These are phyloP conservation scores for Rehmannia glutinosa DNA, from an alignment of 257 asterid species.

Conservation along the genomic window DNA sequence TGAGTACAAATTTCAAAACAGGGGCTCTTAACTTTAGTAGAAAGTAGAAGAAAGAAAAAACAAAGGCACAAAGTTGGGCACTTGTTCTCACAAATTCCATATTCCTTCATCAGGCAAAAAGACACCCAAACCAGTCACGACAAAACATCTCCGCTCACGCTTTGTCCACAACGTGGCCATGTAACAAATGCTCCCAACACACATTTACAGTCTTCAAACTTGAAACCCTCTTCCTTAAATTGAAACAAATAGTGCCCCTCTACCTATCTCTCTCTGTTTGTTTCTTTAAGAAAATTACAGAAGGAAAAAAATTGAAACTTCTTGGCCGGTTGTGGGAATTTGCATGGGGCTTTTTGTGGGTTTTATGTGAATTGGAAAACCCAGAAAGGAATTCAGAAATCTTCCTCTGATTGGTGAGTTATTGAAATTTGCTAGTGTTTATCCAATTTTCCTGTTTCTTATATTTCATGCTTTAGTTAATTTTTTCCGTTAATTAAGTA, in stretches of 20 bases:
- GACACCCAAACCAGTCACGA: constrained; percentile 52
- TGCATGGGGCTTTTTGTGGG: constrained; percentile 26
- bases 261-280: constrained; percentile 12
- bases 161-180: constrained; percentile 50
- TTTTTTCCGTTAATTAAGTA: neutral
- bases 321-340: constrained; percentile 12
- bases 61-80: constrained; percentile 31
- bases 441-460: neutral
- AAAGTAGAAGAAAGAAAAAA: constrained; percentile 6
- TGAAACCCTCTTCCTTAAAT: constrained; percentile 13
- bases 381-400: constrained; percentile 26
- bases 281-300: too few relatives aligned
- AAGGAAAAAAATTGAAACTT: neutral
- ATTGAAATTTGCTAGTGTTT: neutral
- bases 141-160: constrained; percentile 47
- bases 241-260: constrained; percentile 14
- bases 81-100: constrained; percentile 81
- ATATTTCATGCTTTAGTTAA: neutral
- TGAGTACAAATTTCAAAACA: constrained; percentile 31
- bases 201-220: constrained; percentile 15
- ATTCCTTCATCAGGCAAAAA: constrained; percentile 46
- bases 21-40: constrained; percentile 9
- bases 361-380: constrained; percentile 25
- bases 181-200: constrained; percentile 17
- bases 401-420: constrained; percentile 38